phyloP scores from a whole-genome alignment of 495 filamentous ascomycete genomes.

The Massariosphaeria phaeospora region DNA sequence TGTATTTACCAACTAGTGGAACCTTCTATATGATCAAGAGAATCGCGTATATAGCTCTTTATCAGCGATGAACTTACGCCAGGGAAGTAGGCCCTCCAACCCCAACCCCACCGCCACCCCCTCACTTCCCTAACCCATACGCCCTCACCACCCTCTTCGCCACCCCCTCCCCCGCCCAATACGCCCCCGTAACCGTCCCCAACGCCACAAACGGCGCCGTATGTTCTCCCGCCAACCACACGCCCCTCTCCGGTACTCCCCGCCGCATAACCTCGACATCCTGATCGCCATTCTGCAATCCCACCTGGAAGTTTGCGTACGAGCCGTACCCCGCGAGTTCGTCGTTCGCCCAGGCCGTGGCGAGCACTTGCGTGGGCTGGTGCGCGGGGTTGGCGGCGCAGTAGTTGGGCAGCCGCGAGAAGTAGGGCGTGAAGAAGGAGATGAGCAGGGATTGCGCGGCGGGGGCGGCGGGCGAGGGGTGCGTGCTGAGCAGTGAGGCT shows the following conservation, averaged over 20 bases:
- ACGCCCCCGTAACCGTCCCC: conserved; percentile 84
- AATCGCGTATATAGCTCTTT: too few relatives aligned
- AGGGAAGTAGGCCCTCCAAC: too few relatives aligned
- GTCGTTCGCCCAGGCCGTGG: conserved; percentile 79
- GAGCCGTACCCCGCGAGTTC: conserved; percentile 82
- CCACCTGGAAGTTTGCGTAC: conserved; percentile 84
- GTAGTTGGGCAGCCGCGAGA: conserved; percentile 68
- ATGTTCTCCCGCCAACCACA: conserved; percentile 95
- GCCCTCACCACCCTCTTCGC: conserved; percentile 56
- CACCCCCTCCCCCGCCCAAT: conserved; percentile 83
- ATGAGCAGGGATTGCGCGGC: conserved; percentile 44
- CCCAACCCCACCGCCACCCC: too few relatives aligned
- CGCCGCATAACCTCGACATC: conserved; percentile 71
- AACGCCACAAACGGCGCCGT: conserved; percentile 84
- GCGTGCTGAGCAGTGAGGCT: conserved; percentile 44
- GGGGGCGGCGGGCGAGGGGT: conserved; percentile 43
- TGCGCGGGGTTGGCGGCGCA: conserved; percentile 50
- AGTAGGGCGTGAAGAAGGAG: conserved; percentile 69
- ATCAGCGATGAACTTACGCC: too few relatives aligned
- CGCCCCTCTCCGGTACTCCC: conserved; percentile 60
- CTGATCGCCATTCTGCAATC: conserved; percentile 60
- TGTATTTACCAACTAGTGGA: too few relatives aligned
- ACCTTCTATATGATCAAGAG: too few relatives aligned
- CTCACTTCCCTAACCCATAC: conserved; percentile 32
- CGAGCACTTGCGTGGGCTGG: conserved; percentile 56